Evolutionary conservation across 2,329 filamentous ascomycete genomes (phyloP), one percentile per base, ranked within the genome.

Genomic region (Verticillium dahliae): DNA sequence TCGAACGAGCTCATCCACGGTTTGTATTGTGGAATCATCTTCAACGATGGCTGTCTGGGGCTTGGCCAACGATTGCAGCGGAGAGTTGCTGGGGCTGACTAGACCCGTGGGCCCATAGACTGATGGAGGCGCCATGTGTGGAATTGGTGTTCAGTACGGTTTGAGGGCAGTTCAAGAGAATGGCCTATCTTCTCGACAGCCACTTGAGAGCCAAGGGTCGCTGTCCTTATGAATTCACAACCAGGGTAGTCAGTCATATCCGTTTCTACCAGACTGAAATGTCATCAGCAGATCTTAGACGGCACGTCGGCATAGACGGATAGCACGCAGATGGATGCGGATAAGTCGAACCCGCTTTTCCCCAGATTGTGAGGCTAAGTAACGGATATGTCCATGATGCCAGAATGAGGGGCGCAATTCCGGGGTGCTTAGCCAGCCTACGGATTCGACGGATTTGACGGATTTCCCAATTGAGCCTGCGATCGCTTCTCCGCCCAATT

Each of bases 1-100:
- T 39, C 69, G 66, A 7, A 71, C 60, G 14, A 72, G 62, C 15
- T 63, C 65, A 56, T 72, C 70, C 14, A 72, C 65, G 0, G 70
- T 71, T 18, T 56, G 60, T 33, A 71, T 60, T 0, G 65, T 62
- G 5, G 61, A 65, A 56, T 70, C 67, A 52, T 70, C 66, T 33
- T 63, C 38, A 4, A 54, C 39, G 45, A 59, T 37, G 22, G 55
- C 37, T n/a, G 59, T 55, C 50, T 38, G 38, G 35, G 37, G 6
- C 3, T 38, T 9, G 34, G 58, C 9, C 18, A 56, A 27, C 3
- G 45, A 9, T 52, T 52, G 38, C 39, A 6, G 33, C 57, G 45
- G 54, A 37, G 57, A 57, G 6, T 62, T 56, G 57, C 59, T 50
- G 22, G 62, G 60, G 34, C 61, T 57, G 58, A 50, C 55, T 18